phyloP scores from a whole-genome alignment of 345 rosid genomes.

The Camelina sativa region DNA sequence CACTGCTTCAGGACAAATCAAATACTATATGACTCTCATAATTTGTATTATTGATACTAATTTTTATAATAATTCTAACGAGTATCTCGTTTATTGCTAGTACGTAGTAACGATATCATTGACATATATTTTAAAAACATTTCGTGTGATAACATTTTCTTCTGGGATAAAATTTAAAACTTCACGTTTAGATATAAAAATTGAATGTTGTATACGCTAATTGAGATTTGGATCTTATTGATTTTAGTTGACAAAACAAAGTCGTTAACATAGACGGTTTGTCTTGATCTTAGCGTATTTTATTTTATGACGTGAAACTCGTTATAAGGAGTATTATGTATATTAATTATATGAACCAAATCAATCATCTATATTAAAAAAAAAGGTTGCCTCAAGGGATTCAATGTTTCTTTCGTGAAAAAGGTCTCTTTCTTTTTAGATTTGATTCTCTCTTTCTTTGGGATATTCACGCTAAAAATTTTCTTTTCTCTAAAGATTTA shows the following conservation, averaged over 20 bases:
- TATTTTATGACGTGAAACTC: not conserved
- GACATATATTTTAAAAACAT: not conserved
- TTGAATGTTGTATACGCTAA: not conserved
- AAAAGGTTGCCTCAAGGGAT: not conserved
- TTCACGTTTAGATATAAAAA: not conserved
- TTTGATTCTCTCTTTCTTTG: not conserved
- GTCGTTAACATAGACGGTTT: not conserved
- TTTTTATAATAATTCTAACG: not conserved
- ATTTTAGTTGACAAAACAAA: not conserved
- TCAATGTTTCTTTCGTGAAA: not conserved
- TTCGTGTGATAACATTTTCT: not conserved
- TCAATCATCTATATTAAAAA: not conserved
- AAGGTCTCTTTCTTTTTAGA: not conserved
- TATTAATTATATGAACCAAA: not conserved
- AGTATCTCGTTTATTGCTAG: not conserved
- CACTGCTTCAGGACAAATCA: conserved; percentile 33
- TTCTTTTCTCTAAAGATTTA: no score
- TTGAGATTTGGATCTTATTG: not conserved
- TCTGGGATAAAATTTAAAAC: not conserved
- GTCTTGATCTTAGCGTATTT: not conserved
- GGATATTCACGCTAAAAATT: not conserved
- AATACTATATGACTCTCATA: not conserved
- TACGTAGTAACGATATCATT: not conserved
- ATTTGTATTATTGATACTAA: no score
- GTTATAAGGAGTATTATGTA: not conserved